Conservation (phyloP, 768 basidiomycete genomes). For the Mrakia gelida region DNA sequence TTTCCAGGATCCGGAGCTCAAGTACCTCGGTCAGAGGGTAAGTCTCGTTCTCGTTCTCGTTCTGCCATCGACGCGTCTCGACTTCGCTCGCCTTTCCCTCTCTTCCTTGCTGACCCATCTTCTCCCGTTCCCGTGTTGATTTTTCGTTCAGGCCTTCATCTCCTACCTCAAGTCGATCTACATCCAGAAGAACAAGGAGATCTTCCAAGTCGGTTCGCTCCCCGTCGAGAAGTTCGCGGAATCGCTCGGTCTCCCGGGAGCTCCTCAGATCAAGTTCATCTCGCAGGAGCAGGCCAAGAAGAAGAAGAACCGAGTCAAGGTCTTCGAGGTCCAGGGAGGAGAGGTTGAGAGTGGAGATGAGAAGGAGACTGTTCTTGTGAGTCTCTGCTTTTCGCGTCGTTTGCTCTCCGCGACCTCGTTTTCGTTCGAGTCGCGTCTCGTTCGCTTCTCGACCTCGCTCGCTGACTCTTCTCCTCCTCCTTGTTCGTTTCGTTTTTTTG, state of each 20-base stretch:
- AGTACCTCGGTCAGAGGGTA: constrained; percentile 90
- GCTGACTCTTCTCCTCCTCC: too few species aligned
- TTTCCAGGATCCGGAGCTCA: constrained; percentile 94
- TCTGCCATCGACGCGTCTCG: too few species aligned
- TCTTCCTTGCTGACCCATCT: not conserved
- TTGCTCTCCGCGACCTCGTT: too few species aligned
- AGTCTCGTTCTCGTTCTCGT: constrained; percentile 36
- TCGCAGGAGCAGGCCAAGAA: constrained; percentile 62
- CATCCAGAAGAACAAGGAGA: constrained; percentile 86
- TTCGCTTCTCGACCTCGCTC: not conserved
- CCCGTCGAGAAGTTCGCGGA: constrained; percentile 81
- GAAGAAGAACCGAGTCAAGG: constrained; percentile 61
- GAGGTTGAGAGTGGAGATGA: constrained; percentile 31
- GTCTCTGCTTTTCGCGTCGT: not conserved
- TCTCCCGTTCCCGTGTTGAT: not conserved
- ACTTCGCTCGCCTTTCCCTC: constrained; percentile 6
- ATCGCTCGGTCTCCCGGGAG: constrained; percentile 85
- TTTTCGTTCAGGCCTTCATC: constrained; percentile 86
- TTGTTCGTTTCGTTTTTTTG: too few species aligned
- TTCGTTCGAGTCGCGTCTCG: too few species aligned
- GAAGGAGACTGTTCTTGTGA: constrained; percentile 37
- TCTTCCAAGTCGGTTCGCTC: constrained; percentile 66
- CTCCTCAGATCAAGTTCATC: constrained; percentile 90
- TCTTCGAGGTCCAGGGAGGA: constrained; percentile 43
- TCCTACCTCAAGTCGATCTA: constrained; percentile 91